Base-by-base conservation (phyloP, 106 monocot species). In the Dioscorea zingiberensis region DNA sequence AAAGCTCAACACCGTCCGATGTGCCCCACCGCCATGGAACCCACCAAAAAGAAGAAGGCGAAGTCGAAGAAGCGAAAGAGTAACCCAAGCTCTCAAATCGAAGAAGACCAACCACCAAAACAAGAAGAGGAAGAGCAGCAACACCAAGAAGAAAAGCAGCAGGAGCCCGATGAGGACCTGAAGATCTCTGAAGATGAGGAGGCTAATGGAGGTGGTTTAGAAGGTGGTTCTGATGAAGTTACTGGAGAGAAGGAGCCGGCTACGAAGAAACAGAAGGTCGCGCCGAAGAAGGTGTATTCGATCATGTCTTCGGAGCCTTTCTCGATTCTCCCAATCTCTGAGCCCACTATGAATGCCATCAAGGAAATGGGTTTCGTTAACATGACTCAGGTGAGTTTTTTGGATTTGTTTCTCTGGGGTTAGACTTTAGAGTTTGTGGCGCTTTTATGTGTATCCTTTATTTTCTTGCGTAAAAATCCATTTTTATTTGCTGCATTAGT, bases 331-430 rank as follows among this genome's bases (percentile, higher is more conserved):
- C 74, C 71, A 10, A 54, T 94, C 7, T 80, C 87, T 0, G 72
- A 87, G 59, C 76, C 19, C 7, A 94, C 90, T 12, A 73, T 80
- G 80, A 75, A 78, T 17, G 80, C 94, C 23, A 84, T 94, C 54
- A 68, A 58, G 7, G 90, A 82, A 62, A 85, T 87, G 87, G 90
- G 87, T 6, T 94, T 90, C 45, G 82, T 58, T 48, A 76, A 77
- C 70, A 90, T 87, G 90, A 94, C 94, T 11, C 79, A 94, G 83
- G 90, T 94, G 15, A 51, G 21, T 6, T 13, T 16, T 2, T 13
- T 21, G 23, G 12, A 18, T 12, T 16, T 45, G 0, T 51, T 51
- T 51, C 19, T 51, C 7, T 4, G 8, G 24, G 44, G 44, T n/a
- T n/a, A n/a, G n/a, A n/a, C n/a, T n/a, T n/a, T n/a, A n/a, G n/a